Evolutionary conservation across 1,284 basidiomycete species (phyloP).

Genomic region (Apiotrichum siamense): DNA sequence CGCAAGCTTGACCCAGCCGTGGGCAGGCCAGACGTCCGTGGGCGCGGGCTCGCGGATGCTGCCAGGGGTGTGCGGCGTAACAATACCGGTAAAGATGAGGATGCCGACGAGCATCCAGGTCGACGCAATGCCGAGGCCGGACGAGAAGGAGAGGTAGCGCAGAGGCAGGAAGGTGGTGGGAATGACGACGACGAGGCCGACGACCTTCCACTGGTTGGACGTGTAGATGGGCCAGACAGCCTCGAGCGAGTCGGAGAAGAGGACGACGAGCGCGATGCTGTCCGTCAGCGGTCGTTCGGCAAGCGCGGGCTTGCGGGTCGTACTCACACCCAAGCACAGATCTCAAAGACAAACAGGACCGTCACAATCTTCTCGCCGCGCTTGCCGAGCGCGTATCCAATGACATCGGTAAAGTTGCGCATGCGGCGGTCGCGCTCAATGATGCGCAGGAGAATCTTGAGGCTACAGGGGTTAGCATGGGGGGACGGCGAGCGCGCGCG

Average conservation of each 20-base stretch:
- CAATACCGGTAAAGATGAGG: constrained; percentile 68
- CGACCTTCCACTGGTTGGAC: constrained; percentile 65
- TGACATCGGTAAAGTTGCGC: constrained; percentile 41
- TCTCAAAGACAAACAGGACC: constrained; percentile 69
- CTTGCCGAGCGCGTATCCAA: constrained; percentile 52
- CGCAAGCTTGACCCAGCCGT: constrained; percentile 59
- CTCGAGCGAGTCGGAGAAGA: constrained; percentile 76
- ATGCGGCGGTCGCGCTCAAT: constrained; percentile 40
- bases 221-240: constrained; percentile 63
- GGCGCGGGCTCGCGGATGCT: constrained; percentile 69
- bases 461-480: constrained; percentile 18
- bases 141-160: constrained; percentile 77
- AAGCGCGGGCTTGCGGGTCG: background rate
- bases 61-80: constrained; percentile 60
- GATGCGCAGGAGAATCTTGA: constrained; percentile 42
- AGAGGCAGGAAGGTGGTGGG: constrained; percentile 79
- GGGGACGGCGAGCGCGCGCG: no score
- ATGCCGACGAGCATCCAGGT: constrained; percentile 70
- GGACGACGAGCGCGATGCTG: constrained; percentile 73
- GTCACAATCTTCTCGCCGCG: constrained; percentile 63
- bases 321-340: constrained; percentile 57
- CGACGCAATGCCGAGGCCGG: constrained; percentile 71
- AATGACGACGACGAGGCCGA: constrained; percentile 63
- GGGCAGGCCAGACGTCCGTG: constrained; percentile 60
- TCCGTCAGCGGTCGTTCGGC: background rate